A percentile compares a stretch with the other conserved stretches of the same genome.
These are phyloP conservation scores for Globisporangium paddicum DNA, from an alignment of 352 stramenopile genomes.

Conservation along the genomic window DNA sequence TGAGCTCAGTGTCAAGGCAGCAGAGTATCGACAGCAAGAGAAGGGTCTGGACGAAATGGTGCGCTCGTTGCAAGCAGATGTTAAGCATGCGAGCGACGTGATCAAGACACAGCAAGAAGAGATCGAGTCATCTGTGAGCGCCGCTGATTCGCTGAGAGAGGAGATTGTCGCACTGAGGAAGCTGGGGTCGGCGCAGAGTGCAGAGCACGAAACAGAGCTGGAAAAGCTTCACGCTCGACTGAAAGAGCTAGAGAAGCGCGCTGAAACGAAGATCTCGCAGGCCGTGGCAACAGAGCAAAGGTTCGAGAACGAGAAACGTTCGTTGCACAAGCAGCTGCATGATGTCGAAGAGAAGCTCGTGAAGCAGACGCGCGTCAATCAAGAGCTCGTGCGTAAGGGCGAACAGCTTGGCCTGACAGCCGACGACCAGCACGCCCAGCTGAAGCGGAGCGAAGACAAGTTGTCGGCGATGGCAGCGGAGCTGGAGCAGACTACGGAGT, in stretches of 20 bases:
- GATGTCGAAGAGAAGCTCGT: constrained; percentile 24
- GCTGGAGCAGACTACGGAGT: constrained; percentile 10
- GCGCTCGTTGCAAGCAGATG: constrained; percentile 3
- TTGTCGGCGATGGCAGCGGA: constrained; percentile 13
- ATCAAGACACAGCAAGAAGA: constrained; percentile 1
- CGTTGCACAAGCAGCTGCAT: constrained; percentile 21
- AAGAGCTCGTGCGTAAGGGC: constrained; percentile 26
- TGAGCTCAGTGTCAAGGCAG: neutral
- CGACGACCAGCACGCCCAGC: constrained; percentile 20
- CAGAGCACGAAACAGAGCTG: constrained; percentile 25
- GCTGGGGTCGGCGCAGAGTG: neutral
- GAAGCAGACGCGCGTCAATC: constrained; percentile 15
- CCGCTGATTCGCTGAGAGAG: neutral
- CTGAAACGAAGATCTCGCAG: constrained; percentile 24
- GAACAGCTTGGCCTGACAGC: constrained; percentile 20
- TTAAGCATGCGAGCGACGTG: neutral
- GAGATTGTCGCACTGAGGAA: constrained; percentile 1
- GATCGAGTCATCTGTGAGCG: neutral
- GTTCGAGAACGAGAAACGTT: constrained; percentile 19
- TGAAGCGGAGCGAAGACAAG: constrained; percentile 23
- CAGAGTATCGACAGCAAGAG: neutral
- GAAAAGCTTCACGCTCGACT: constrained; percentile 19
- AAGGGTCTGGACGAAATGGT: neutral
- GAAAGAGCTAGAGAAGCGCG: constrained; percentile 28
- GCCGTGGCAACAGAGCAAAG: constrained; percentile 18